These are phyloP conservation scores for Avena insularis DNA, from an alignment of 176 grass and related monocot genomes.

Conservation along the genomic window DNA sequence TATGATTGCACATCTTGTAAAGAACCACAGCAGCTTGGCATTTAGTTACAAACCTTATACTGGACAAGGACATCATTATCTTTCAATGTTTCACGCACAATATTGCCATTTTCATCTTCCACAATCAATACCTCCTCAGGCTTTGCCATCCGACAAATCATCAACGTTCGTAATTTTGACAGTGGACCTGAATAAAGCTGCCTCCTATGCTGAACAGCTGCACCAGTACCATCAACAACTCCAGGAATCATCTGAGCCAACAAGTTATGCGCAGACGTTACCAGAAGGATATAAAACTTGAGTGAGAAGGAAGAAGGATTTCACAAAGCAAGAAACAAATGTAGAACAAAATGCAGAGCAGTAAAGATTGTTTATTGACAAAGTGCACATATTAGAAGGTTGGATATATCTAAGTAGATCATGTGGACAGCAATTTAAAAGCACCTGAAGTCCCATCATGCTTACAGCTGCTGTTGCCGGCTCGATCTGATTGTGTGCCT, in stretches of 20 bases:
- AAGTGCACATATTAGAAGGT: background rate
- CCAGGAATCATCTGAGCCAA: constrained; percentile 69
- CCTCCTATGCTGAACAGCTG: constrained; percentile 79
- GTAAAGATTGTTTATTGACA: background rate
- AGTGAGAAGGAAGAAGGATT: constrained; percentile 31
- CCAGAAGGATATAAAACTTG: constrained; percentile 21
- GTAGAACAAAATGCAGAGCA: background rate
- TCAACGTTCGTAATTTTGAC: constrained; percentile 92
- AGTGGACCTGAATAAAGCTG: constrained; percentile 86
- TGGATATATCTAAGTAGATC: constrained; percentile 9
- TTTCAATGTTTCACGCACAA: constrained; percentile 99
- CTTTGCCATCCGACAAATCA: constrained; percentile 99
- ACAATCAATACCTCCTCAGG: constrained; percentile 99
- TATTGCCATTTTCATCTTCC: constrained; percentile 99
- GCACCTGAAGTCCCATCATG: constrained; percentile 90
- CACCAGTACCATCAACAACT: constrained; percentile 79
- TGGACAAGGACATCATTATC: constrained; percentile 99
- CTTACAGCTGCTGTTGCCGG: constrained; percentile 84
- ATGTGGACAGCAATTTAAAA: constrained; percentile 15
- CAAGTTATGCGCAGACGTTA: constrained; percentile 13
- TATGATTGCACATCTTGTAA: constrained; percentile 24
- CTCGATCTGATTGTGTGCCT: constrained; percentile 89
- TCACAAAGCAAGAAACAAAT: constrained; percentile 24
- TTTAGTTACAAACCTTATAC: constrained; percentile 79
- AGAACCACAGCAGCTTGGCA: constrained; percentile 1